Percentiles rank a stretch among this genome's conserved stretches.
phyloP scores from a whole-genome alignment of 805 yeast species.

The Cyberlindnera mrakii region DNA sequence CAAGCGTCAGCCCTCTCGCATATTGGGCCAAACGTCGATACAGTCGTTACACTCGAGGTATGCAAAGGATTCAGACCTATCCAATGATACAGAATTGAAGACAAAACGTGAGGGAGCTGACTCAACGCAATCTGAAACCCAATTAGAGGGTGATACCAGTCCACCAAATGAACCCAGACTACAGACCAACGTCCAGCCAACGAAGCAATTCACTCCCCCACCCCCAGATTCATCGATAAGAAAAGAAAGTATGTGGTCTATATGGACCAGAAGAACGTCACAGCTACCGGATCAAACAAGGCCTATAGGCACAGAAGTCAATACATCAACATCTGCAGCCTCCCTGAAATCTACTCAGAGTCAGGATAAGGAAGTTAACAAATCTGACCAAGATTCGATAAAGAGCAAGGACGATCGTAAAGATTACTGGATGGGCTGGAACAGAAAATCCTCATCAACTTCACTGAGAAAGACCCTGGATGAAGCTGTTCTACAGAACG shows the following conservation, averaged over 20 bases:
- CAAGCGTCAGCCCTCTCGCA: background rate
- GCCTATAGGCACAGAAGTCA: background rate
- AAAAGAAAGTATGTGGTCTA: constrained; percentile 11
- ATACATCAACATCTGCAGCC: constrained; percentile 3
- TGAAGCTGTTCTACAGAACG: constrained; percentile 6
- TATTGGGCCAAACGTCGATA: background rate
- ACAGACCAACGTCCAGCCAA: constrained; percentile 3
- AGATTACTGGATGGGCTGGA: constrained; percentile 20
- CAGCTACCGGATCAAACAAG: constrained; percentile 2
- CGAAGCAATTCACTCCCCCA: background rate
- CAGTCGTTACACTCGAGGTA: background rate
- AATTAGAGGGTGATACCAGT: background rate
- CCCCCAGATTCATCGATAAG: background rate
- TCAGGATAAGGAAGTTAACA: constrained; percentile 1
- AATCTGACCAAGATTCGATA: background rate
- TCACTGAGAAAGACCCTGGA: constrained; percentile 16
- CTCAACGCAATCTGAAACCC: constrained; percentile 1
- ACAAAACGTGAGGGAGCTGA: background rate
- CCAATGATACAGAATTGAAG: background rate
- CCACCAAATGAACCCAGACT: background rate
- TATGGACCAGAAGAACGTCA: constrained; percentile 7
- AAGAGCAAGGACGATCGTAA: background rate
- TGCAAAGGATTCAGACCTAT: constrained; percentile 1
- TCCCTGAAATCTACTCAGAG: constrained; percentile 7
- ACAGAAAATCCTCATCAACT: constrained; percentile 16